Evolutionary conservation across 495 filamentous ascomycete species (phyloP), one percentile per base, ranked within the genome.

Genomic region (Penicillium verhagenii): DNA sequence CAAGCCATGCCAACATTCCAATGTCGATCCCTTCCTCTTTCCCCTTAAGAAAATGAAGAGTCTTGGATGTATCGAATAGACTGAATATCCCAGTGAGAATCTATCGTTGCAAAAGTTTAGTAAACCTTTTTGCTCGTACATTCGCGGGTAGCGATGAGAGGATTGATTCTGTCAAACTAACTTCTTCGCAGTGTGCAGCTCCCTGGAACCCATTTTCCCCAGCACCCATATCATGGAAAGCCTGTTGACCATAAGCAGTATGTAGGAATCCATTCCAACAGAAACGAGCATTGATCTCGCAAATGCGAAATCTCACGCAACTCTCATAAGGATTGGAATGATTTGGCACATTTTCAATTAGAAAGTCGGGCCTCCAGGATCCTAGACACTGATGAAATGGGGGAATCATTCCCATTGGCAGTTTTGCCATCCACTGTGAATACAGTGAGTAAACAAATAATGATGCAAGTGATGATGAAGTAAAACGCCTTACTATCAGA

Each of bases 261-360:
- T 58, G 20, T 26, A 73, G 40, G 19, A 64, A 73, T 0, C 71
- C 69, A 62, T 79, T 77, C 47, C 64, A 73, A 13, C 62, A 53
- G 26, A 79, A 79, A 6, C 77, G 63, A 3, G 71, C 73, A 45
- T 79, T 79, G 28, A 79, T 78, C 51, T 79, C 76, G 23, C 71
- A 75, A 20, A 79, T 68, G 1, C 59, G 58, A 38, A 68, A 72
- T 13, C 26, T 56, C 29, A 71, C 70, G 5, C 9, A 2, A 6
- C 6, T 31, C 29, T 31, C 2, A 9, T 31, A 2, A 7, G 29
- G 13, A 2, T 11, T 10, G 9, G 4, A 2, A 2, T 2, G 13
- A 4, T 24, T 26, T 0, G 21, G 47, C 0, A 44, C 40, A 10
- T 50, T 11, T 24, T 72, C 69, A 3, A 78, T 47, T 16, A 79